Evolutionary conservation across 331 rosid species (phyloP).

Genomic region (Phaseolus coccineus): DNA sequence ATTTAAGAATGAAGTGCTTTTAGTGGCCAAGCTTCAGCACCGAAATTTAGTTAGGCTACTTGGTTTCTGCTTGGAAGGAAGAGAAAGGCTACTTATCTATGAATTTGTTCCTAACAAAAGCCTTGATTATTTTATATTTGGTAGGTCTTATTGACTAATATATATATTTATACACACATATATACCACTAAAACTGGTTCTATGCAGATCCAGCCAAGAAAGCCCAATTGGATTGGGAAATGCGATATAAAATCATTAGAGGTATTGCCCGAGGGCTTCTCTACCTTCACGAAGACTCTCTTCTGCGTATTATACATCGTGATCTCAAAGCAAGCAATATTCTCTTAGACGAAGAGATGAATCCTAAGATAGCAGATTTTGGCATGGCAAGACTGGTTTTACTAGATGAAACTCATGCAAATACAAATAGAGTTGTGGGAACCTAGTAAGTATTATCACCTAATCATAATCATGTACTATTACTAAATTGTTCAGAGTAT

Average conservation of each 20-base stretch:
- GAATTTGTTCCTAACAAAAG: slow-evolving; percentile 13
- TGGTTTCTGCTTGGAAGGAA: slow-evolving; percentile 20
- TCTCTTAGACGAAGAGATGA: slow-evolving; percentile 1
- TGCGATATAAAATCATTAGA: slow-evolving; percentile 43
- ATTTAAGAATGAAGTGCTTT: slow-evolving; percentile 16
- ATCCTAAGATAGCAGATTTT: slow-evolving; percentile 19
- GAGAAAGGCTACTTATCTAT: slow-evolving; percentile 9
- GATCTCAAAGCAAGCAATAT: slow-evolving; percentile 7
- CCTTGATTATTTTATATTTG: slow-evolving; percentile 20
- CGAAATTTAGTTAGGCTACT: slow-evolving; percentile 6
- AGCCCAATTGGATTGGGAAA: slow-evolving; percentile 45
- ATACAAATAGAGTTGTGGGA: slow-evolving; percentile 10
- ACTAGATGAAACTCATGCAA: slow-evolving; percentile 23
- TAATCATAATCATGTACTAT: neutral
- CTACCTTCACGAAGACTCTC: slow-evolving; percentile 72
- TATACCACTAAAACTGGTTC: neutral
- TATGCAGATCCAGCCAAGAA: slow-evolving; percentile 46
- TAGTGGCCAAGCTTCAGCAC: slow-evolving; percentile 18
- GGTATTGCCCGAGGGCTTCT: slow-evolving; percentile 61
- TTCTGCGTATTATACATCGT: neutral
- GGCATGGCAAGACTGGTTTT: slow-evolving; percentile 1
- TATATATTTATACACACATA: neutral
- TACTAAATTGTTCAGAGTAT: neutral
- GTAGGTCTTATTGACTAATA: neutral
- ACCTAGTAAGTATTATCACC: neutral